Evolutionary conservation across 306 rosid genomes (phyloP), one percentile per base, ranked within the genome.

Genomic region (peach (Prunus persica)): DNA sequence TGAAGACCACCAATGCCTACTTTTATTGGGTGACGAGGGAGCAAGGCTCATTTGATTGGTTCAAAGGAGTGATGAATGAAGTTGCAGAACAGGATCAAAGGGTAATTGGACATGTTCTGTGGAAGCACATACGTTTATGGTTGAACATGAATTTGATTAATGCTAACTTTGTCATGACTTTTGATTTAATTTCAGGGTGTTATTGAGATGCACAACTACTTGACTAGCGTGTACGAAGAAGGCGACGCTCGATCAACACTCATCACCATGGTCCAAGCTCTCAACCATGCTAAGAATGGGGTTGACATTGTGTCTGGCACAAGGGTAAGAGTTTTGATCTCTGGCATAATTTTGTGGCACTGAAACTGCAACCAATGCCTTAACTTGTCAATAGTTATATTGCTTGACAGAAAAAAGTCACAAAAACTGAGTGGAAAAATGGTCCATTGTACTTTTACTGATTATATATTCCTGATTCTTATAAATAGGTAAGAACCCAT

Each of bases 11-110:
- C 46, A 96, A 96, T 62, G 98, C 99, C 54, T 93, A 91, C 86
- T 96, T 96, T 58, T 96, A 93, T 81, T 96, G 99, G 99, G 98
- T 96, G 62, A 96, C 99, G 45, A 89, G 98, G 83, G 99, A 96
- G 81, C 99, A 96, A 80, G 99, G 99, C 47, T 96, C 99, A 52
- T 96, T 96, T 71, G 99, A 96, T 89, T 96, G 99, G 99, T 96
- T 96, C 82, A 96, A 96, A 87, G 99, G 98, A 73, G 98, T 96
- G 57, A 96, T 96, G 99, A 96, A 96, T 80, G 99, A 96, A 88
- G 92, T 96, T 69, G 96, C 98, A 24, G 96, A 91, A 66, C 89
- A 84, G 74, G 99, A 96, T 89, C 98, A 91, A 87, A 83, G 99
- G 99, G 99, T 87, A 84, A 15, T 72, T 72, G 11, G 30, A 22